Percentiles rank a stretch among this genome's conserved stretches.
These are phyloP conservation scores for Coprinopsis cinerea DNA, from an alignment of 768 basidiomycete species.

Conservation along the genomic window DNA sequence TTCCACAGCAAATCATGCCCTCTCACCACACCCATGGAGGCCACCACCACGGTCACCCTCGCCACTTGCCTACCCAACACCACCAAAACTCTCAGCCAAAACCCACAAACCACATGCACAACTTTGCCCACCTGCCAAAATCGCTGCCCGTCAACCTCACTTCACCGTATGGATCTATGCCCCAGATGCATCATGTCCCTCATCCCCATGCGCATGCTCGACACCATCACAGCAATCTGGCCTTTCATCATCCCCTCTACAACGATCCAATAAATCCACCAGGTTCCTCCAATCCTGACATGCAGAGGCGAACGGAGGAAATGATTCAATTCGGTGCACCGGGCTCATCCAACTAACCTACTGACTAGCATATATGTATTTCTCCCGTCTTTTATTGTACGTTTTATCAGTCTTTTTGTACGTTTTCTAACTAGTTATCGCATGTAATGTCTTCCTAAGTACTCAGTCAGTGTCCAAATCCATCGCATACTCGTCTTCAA, in stretches of 20 bases:
- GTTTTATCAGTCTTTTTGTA: slow-evolving; percentile 14
- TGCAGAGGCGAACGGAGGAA: slow-evolving; percentile 37
- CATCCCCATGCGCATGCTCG: slow-evolving; percentile 76
- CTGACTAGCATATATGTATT: slow-evolving; percentile 18
- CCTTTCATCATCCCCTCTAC: slow-evolving; percentile 32
- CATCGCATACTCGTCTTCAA: slow-evolving; percentile 38
- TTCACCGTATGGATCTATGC: slow-evolving; percentile 45
- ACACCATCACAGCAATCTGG: slow-evolving; percentile 55
- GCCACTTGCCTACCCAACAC: slow-evolving; percentile 9
- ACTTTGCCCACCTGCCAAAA: slow-evolving; percentile 11
- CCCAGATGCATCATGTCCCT: slow-evolving; percentile 74
- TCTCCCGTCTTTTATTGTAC: slow-evolving; percentile 11
- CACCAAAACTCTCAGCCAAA: slow-evolving; percentile 10
- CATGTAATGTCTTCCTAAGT: slow-evolving; percentile 14
- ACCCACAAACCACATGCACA: slow-evolving; percentile 8
- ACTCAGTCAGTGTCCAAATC: slow-evolving; percentile 36
- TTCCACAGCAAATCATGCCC: slow-evolving; percentile 14
- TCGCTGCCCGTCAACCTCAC: slow-evolving; percentile 40
- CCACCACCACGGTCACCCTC: slow-evolving; percentile 2
- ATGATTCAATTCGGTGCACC: slow-evolving; percentile 44
- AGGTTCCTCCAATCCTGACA: slow-evolving; percentile 25
- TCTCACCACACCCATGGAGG: slow-evolving; percentile 16
- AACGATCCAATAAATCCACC: slow-evolving; percentile 32
- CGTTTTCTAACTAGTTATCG: too few relatives aligned
- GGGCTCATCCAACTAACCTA: slow-evolving; percentile 21